Evolutionary conservation across 2,329 filamentous ascomycete species (phyloP).

Genomic region (Madurella mycetomatis): DNA sequence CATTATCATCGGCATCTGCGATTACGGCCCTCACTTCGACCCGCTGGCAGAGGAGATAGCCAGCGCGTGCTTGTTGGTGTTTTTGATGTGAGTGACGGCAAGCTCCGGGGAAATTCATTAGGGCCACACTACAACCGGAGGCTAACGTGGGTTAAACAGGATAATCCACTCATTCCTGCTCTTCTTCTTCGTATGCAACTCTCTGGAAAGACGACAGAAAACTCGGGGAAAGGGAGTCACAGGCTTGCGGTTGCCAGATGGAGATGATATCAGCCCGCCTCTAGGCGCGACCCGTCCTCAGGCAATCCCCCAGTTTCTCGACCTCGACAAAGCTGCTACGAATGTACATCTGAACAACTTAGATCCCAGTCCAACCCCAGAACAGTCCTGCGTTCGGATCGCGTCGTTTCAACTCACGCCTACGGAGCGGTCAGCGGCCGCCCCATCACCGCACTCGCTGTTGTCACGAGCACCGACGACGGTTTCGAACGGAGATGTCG

Average conservation of each 20-base stretch:
- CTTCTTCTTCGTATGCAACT: conserved; percentile 19
- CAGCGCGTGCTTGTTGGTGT: conserved; percentile 11
- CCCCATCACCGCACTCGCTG: not conserved
- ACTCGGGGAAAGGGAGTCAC: not conserved
- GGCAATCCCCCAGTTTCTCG: not conserved
- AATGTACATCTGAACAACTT: not conserved
- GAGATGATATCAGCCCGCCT: not conserved
- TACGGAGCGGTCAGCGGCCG: not conserved
- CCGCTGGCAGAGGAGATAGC: conserved; percentile 10
- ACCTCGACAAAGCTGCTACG: not conserved
- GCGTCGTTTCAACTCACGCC: not conserved
- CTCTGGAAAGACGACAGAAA: conserved; percentile 3
- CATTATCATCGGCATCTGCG: conserved; percentile 14
- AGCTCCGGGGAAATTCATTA: not conserved
- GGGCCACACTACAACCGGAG: no score
- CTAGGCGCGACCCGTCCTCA: not conserved
- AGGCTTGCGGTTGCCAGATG: conserved; percentile 1
- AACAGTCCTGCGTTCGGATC: not conserved
- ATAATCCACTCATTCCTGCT: conserved; percentile 20
- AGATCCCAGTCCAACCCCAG: not conserved
- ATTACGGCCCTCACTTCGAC: not conserved
- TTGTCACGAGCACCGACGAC: not conserved
- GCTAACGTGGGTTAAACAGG: conserved; percentile 9
- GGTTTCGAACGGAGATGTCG: not conserved
- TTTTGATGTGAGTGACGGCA: conserved; percentile 17